Percentiles rank a stretch among this genome's conserved stretches.
Evolutionary conservation across 2,329 filamentous ascomycete species (phyloP).

Genomic region (Zymoseptoria passerinii): DNA sequence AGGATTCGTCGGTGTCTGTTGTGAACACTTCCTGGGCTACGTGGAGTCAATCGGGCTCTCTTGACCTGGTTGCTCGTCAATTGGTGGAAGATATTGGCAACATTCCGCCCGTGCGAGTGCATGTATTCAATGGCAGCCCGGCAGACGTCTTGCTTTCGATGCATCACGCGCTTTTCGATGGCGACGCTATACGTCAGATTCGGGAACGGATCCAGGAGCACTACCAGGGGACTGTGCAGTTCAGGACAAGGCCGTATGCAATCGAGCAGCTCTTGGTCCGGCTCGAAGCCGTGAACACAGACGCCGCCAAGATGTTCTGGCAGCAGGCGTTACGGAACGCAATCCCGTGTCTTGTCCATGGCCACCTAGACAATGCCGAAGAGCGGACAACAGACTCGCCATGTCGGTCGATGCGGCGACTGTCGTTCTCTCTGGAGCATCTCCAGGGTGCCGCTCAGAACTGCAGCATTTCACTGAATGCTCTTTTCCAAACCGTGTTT

Average conservation of each 20-base stretch:
- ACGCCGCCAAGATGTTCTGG: not conserved
- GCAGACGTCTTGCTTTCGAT: not conserved
- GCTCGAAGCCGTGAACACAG: not conserved
- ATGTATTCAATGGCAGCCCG: not conserved
- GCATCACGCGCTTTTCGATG: not conserved
- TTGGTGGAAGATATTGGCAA: not conserved
- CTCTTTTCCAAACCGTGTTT: conserved; percentile 8
- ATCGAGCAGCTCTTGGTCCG: not conserved
- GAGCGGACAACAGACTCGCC: not conserved
- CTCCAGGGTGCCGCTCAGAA: not conserved
- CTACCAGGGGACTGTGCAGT: not conserved
- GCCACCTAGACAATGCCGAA: not conserved
- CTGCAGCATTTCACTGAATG: not conserved
- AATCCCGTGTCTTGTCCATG: not conserved
- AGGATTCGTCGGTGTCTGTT: not conserved
- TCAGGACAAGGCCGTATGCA: not conserved
- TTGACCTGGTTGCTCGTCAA: not conserved
- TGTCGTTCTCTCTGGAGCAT: not conserved
- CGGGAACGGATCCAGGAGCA: not conserved
- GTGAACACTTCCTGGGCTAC: not conserved
- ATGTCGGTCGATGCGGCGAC: conserved; percentile 1
- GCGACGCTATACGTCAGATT: not conserved
- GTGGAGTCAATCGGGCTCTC: not conserved
- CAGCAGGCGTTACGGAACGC: not conserved
- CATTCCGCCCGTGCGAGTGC: not conserved